Base-by-base conservation (phyloP, 1,284 basidiomycete species). In the Rhodotorula mucilaginosa region DNA sequence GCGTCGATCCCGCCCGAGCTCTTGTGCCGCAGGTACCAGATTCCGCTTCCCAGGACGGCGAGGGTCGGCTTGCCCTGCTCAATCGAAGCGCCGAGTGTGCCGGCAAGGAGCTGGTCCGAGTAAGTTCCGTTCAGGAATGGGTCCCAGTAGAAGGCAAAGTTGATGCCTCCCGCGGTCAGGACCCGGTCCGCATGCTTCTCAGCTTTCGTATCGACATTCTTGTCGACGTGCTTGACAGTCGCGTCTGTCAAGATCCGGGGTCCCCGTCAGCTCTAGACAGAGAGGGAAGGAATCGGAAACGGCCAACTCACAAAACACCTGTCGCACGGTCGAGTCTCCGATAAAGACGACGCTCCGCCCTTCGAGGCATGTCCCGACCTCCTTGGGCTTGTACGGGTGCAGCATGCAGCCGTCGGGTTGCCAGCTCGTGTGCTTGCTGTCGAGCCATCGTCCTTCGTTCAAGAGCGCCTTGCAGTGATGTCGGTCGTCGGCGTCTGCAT, bases 381-480 rank as follows among this genome's bases (percentile, higher is more conserved):
- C 87, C 23, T 82, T 81, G 8, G 85, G 79, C 66, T 83, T 83
- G 79, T 91, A 91, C 18, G 83, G 78, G 78, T 89, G 82, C 61
- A 90, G 83, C 86, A 91, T 91, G 78, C 90, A 92, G 44, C 90
- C 91, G 75, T 92, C 87, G 8, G 92, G 92, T 80, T 94, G 92
- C 92, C 92, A 94, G 78, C 88, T 89, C 74, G 81, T 84, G 79
- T 85, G 72, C n/a, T 74, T 65, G 59, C 64, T 49, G 64, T 92
- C 91, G 67, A 92, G 81, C 92, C 92, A 95, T 77, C 85, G 86
- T n/a, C 92, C 92, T 54, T 83, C 83, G 58, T 84, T 88, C 63
- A 92, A 80, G 46, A 93, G 81, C 1, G 90, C 85, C 70, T 85
- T 83, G 79, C 92, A 95, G 78, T 87, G 89, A 65, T 86, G 83